A percentile compares a stretch with the other conserved stretches of the same genome.
phyloP scores from a whole-genome alignment of 306 rosid species.

The Hippophae rhamnoides region DNA sequence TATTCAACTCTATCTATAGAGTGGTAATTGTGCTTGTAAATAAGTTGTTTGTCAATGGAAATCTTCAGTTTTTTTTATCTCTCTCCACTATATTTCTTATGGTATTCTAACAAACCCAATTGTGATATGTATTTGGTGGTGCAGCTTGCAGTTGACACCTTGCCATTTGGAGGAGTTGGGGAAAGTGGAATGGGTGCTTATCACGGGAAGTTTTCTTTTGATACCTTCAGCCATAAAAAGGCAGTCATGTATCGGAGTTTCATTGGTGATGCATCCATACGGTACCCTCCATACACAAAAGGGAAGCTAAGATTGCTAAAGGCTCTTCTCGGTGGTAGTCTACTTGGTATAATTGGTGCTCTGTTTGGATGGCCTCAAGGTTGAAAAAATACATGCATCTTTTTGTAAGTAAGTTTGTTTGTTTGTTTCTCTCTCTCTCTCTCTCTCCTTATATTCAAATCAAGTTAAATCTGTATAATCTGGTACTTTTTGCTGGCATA shows the following conservation, averaged over 20 bases:
- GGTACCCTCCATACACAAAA: constrained; percentile 83
- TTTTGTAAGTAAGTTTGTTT: background rate
- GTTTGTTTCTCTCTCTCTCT: too few relatives aligned
- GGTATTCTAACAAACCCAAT: too few relatives aligned
- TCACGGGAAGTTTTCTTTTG: constrained; percentile 96
- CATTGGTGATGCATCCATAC: constrained; percentile 53
- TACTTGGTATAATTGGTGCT: constrained; percentile 50
- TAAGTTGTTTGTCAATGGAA: too few relatives aligned
- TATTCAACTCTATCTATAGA: too few relatives aligned
- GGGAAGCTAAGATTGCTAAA: constrained; percentile 60
- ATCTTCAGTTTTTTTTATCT: too few relatives aligned
- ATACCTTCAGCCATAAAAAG: constrained; percentile 88
- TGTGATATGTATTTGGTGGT: constrained; percentile 6
- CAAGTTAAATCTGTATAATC: background rate
- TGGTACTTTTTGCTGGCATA: too few relatives aligned
- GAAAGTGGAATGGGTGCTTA: constrained; percentile 94
- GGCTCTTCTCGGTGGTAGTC: constrained; percentile 69
- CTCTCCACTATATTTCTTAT: too few relatives aligned
- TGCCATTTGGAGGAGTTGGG: constrained; percentile 98
- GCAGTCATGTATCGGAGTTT: constrained; percentile 82
- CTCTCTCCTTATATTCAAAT: constrained; percentile 5
- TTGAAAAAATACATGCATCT: constrained; percentile 7
- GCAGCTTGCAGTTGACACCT: constrained; percentile 66
- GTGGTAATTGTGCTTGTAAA: too few relatives aligned
- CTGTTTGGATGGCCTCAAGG: constrained; percentile 60